Evolutionary conservation across 2,329 filamentous ascomycete species (phyloP).

Genomic region (Pseudogymnoascus sp.): DNA sequence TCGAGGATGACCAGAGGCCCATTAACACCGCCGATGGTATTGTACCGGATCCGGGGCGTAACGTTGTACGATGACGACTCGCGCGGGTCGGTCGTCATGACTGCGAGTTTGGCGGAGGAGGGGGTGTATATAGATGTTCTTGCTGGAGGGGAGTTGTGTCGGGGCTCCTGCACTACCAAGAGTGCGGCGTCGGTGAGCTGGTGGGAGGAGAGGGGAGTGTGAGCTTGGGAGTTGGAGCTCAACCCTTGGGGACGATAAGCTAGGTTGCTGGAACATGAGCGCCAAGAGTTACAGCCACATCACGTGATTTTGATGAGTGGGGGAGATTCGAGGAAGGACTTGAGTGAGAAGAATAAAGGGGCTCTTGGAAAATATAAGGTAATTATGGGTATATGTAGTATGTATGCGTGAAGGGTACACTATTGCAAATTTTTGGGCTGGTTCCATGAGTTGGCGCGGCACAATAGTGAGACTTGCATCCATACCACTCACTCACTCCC

Average conservation of each 20-base stretch:
- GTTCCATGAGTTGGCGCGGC: too few relatives aligned
- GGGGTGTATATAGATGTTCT: neutral
- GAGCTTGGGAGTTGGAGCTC: constrained; percentile 6
- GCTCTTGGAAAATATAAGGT: neutral
- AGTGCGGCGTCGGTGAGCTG: constrained; percentile 3
- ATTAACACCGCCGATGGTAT: constrained; percentile 97
- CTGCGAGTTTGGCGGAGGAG: neutral
- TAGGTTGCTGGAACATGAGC: constrained; percentile 5
- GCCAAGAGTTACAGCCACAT: constrained; percentile 5
- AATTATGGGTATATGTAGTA: neutral
- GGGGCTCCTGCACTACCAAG: constrained; percentile 7
- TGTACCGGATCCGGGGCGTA: constrained; percentile 79
- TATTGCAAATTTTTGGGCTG: too few relatives aligned
- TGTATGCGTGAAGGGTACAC: neutral
- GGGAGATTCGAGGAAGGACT: neutral
- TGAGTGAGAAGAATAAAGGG: neutral
- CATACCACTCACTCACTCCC: neutral
- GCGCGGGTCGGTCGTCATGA: constrained; percentile 23
- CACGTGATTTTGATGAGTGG: neutral
- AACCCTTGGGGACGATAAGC: constrained; percentile 8
- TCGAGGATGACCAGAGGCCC: constrained; percentile 96
- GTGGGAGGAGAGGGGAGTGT: neutral
- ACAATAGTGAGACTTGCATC: neutral
- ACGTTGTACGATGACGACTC: constrained; percentile 37
- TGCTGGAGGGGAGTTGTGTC: constrained; percentile 3